Percentiles rank a stretch among this genome's conserved stretches.
Conservation (phyloP, 148 eudicot genomes). For the Mesembryanthemum crystallinum region DNA sequence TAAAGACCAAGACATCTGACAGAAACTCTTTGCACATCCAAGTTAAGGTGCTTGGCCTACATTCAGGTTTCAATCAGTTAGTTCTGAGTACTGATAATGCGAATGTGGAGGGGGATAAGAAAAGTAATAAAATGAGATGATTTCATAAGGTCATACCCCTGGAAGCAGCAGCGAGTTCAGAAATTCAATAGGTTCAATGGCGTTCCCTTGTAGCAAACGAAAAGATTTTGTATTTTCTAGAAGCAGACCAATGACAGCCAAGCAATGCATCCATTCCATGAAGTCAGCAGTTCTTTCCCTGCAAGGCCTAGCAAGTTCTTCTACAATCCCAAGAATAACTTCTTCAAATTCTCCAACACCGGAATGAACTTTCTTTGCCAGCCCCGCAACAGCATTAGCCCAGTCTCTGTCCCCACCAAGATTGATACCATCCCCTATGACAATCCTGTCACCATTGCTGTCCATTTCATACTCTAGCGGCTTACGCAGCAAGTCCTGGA, state of each 20-base stretch:
- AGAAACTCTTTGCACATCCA: slow-evolving; percentile 91
- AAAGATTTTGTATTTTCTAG: slow-evolving; percentile 70
- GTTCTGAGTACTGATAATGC: background rate
- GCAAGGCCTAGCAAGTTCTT: slow-evolving; percentile 83
- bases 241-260: slow-evolving; percentile 74
- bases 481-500: slow-evolving; percentile 55
- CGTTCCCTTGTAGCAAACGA: slow-evolving; percentile 61
- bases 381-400: slow-evolving; percentile 74
- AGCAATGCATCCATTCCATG: slow-evolving; percentile 91
- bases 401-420: slow-evolving; percentile 87
- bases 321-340: slow-evolving; percentile 60
- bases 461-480: slow-evolving; percentile 71
- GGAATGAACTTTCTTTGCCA: slow-evolving; percentile 75
- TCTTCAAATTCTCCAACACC: slow-evolving; percentile 93
- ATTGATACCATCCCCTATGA: slow-evolving; percentile 88
- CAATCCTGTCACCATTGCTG: slow-evolving; percentile 49
- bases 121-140: background rate
- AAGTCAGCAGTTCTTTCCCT: slow-evolving; percentile 93
- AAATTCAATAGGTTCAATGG: slow-evolving; percentile 76
- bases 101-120: background rate
- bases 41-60: slow-evolving; percentile 83
- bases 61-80: slow-evolving; percentile 21
- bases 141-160: slow-evolving; percentile 52
- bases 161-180: slow-evolving; percentile 80
- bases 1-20: slow-evolving; percentile 86